Conservation (phyloP, 768 basidiomycete species). For the Agaricus sinodeliciosus region DNA sequence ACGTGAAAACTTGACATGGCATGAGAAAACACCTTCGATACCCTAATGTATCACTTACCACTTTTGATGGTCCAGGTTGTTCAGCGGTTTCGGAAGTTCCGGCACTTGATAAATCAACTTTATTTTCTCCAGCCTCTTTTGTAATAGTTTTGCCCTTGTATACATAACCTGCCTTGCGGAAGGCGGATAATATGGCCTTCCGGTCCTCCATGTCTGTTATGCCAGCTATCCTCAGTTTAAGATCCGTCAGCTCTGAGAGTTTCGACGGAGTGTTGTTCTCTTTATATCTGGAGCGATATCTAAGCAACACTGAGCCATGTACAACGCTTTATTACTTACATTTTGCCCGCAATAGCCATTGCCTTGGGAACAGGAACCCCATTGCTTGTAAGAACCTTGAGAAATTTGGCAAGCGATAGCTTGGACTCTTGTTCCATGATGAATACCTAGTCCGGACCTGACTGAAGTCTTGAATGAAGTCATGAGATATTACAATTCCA, state of each 20-base stretch:
- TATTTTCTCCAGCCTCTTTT: conserved; percentile 15
- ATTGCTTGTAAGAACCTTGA: conserved; percentile 57
- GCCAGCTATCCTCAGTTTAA: conserved; percentile 50
- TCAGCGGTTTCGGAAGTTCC: neutral
- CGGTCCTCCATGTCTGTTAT: conserved; percentile 61
- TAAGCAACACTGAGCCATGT: conserved; percentile 4
- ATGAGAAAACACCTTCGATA: neutral
- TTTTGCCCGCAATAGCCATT: conserved; percentile 63
- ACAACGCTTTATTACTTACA: conserved; percentile 32
- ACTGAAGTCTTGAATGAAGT: neutral
- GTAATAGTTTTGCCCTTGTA: conserved; percentile 20
- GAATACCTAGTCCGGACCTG: neutral
- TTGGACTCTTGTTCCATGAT: conserved; percentile 30
- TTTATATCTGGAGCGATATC: conserved; percentile 50
- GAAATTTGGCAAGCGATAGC: conserved; percentile 56
- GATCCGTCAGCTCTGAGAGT: conserved; percentile 52
- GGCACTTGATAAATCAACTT: conserved; percentile 11
- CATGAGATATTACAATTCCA: neutral
- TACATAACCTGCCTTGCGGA: conserved; percentile 61
- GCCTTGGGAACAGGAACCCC: conserved; percentile 56
- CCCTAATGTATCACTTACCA: too few species aligned
- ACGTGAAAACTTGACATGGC: conserved; percentile 31
- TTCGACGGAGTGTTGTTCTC: conserved; percentile 53
- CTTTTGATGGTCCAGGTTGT: neutral
- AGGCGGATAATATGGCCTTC: conserved; percentile 48